A percentile compares a stretch with the other conserved stretches of the same genome.
phyloP scores from a whole-genome alignment of 2,329 filamentous ascomycete species.

The Colletotrichum sp. region DNA sequence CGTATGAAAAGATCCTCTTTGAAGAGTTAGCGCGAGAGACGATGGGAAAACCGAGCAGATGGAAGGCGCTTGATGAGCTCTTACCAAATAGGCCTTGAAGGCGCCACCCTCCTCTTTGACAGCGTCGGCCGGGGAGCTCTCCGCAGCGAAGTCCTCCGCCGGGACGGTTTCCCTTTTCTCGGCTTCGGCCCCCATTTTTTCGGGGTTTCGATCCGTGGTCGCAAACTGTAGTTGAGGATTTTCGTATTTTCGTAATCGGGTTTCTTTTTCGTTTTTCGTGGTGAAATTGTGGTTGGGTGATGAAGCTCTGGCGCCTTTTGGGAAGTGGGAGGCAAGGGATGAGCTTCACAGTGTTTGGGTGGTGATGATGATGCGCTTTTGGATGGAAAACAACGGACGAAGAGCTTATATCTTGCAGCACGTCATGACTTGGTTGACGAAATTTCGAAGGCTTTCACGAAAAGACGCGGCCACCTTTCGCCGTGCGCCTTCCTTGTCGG shows the following conservation, averaged over 20 bases:
- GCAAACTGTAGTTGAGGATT: background rate
- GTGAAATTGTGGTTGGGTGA: background rate
- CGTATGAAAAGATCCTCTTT: conserved; percentile 36
- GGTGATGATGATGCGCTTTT: background rate
- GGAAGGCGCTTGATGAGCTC: background rate
- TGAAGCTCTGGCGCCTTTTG: background rate
- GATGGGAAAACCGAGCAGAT: background rate
- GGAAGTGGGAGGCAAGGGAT: background rate
- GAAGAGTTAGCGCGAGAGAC: background rate
- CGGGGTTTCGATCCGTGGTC: background rate
- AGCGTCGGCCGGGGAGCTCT: conserved; percentile 5
- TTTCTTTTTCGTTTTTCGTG: background rate
- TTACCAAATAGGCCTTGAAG: conserved; percentile 23
- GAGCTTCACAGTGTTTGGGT: background rate
- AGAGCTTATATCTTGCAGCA: background rate
- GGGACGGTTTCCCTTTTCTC: background rate
- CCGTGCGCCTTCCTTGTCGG: background rate
- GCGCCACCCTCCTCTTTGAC: conserved; percentile 15
- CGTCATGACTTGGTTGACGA: background rate
- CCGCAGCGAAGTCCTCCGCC: background rate
- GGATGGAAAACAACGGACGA: background rate
- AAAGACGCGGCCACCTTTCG: background rate
- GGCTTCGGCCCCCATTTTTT: conserved; percentile 3
- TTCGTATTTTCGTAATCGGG: background rate
- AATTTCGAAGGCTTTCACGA: background rate